Conservation (phyloP, 1,139 yeast species). For the Candida sojae region DNA sequence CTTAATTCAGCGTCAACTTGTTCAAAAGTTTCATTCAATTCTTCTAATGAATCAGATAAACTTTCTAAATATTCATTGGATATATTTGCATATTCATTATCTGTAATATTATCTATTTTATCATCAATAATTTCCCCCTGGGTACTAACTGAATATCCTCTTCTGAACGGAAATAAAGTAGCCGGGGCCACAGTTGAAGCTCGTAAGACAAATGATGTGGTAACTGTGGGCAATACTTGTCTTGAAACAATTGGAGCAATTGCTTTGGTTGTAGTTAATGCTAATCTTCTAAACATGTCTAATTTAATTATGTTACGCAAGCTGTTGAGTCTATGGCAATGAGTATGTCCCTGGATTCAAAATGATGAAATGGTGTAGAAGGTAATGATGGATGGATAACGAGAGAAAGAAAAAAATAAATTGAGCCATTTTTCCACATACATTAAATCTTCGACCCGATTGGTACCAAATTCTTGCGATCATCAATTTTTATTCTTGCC, state of each 20-base stretch:
- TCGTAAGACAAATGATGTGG: neutral
- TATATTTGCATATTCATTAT: slow-evolving; percentile 54
- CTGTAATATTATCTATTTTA: slow-evolving; percentile 47
- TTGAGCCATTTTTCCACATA: slow-evolving; percentile 2
- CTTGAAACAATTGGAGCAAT: neutral
- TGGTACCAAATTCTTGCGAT: neutral
- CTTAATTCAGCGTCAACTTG: slow-evolving; percentile 76
- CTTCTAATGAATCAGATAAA: slow-evolving; percentile 65
- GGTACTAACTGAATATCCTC: slow-evolving; percentile 34
- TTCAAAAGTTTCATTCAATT: slow-evolving; percentile 56
- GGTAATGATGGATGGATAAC: neutral
- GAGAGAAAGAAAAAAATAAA: neutral
- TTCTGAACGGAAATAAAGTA: neutral
- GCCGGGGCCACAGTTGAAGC: slow-evolving; percentile 6
- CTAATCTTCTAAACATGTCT: slow-evolving; percentile 10
- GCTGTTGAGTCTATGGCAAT: too few relatives aligned
- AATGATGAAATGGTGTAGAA: neutral
- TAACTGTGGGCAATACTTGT: neutral
- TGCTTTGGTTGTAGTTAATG: neutral
- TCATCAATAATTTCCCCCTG: slow-evolving; percentile 54
- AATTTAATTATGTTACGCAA: too few relatives aligned
- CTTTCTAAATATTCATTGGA: slow-evolving; percentile 67
- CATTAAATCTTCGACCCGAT: neutral
- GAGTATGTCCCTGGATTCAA: too few relatives aligned
- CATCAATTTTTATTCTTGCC: neutral